A percentile compares a stretch with the other conserved stretches of the same genome.
Conservation (phyloP, 2,329 filamentous ascomycete genomes). For the Alternaria viburni region DNA sequence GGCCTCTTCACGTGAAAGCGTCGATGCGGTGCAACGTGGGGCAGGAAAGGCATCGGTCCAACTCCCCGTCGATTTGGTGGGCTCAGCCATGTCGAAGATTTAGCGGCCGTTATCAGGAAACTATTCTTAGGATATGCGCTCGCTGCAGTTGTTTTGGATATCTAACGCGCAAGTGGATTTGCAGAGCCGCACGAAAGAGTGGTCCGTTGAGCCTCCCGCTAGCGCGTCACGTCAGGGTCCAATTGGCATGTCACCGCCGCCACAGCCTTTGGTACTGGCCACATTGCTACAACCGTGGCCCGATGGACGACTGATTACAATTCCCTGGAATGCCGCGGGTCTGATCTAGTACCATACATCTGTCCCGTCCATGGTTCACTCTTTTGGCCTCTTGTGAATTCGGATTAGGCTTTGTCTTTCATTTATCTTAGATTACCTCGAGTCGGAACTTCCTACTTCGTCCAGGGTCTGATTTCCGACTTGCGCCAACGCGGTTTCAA, state of each 20-base stretch:
- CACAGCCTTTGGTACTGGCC: conserved; percentile 35
- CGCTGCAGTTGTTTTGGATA: background rate
- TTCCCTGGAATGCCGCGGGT: conserved; percentile 10
- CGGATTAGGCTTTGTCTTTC: conserved; percentile 24
- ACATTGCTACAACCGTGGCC: conserved; percentile 40
- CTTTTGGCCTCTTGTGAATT: conserved; percentile 15
- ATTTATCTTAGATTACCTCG: conserved; percentile 26
- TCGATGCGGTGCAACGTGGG: conserved; percentile 46
- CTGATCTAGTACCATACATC: conserved; percentile 26
- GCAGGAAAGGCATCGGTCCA: conserved; percentile 54
- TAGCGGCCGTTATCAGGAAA: background rate
- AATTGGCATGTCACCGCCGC: conserved; percentile 23
- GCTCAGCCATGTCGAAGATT: conserved; percentile 23
- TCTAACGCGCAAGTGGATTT: background rate
- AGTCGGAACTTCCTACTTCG: conserved; percentile 30
- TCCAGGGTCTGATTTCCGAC: conserved; percentile 20
- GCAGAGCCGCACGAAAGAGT: conserved; percentile 13
- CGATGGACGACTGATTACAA: conserved; percentile 45
- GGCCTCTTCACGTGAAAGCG: conserved; percentile 48
- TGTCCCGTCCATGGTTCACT: conserved; percentile 22
- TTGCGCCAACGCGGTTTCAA: conserved; percentile 30
- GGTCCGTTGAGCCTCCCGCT: conserved; percentile 18
- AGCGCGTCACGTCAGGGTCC: conserved; percentile 17
- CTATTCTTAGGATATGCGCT: background rate
- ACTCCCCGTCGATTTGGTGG: conserved; percentile 20